phyloP scores from a whole-genome alignment of 2,329 filamentous ascomycete genomes.

The Claviceps pusilla region DNA sequence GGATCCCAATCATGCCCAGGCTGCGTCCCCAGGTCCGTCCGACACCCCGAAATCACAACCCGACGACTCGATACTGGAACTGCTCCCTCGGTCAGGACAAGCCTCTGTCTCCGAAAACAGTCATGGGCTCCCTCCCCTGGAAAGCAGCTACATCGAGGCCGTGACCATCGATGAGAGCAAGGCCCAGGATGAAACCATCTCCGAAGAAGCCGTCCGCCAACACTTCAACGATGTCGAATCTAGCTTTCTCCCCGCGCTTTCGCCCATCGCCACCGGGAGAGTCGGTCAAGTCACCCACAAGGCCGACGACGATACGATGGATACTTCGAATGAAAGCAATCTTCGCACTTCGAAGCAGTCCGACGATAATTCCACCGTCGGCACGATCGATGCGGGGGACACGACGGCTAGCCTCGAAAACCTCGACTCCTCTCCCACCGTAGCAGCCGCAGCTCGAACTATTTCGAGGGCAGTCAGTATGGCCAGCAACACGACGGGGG shows the following conservation, averaged over 20 bases:
- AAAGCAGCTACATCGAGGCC: conserved; percentile 29
- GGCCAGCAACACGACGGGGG: conserved; percentile 17
- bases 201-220: conserved; percentile 37
- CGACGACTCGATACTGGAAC: conserved; percentile 6
- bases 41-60: conserved; percentile 1
- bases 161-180: conserved; percentile 21
- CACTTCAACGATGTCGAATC: conserved; percentile 51
- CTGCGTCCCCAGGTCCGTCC: not conserved
- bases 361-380: conserved; percentile 13
- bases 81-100: conserved; percentile 10
- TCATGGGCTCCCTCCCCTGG: conserved; percentile 7
- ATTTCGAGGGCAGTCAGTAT: conserved; percentile 37
- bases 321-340: conserved; percentile 25
- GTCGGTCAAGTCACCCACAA: conserved; percentile 16
- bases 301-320: conserved; percentile 48
- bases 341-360: conserved; percentile 1
- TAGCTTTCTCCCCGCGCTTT: conserved; percentile 45
- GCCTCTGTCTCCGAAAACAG: not conserved
- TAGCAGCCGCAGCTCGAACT: conserved; percentile 37
- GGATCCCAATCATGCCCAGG: not conserved
- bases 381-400: conserved; percentile 20
- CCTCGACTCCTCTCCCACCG: conserved; percentile 41
- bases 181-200: conserved; percentile 30
- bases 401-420: conserved; percentile 37
- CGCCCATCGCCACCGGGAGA: conserved; percentile 35